Conservation (phyloP, 768 basidiomycete genomes). For the Tulasnella sp. region DNA sequence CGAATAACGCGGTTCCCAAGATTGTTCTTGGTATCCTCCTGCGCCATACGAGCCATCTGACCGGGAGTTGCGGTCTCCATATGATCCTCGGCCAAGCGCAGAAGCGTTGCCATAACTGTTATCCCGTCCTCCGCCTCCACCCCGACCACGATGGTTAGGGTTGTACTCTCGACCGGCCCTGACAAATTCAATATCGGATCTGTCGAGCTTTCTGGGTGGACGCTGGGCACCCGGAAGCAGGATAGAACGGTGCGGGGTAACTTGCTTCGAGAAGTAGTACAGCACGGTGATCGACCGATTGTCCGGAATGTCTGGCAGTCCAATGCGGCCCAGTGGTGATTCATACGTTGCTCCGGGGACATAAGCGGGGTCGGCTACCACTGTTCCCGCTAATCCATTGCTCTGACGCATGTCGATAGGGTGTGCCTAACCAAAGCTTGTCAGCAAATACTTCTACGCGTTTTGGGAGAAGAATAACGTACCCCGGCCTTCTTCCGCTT, state of each 20-base stretch:
- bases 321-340: slow-evolving; percentile 58
- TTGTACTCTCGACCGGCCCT: slow-evolving; percentile 41
- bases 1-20: slow-evolving; percentile 2
- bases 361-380: slow-evolving; percentile 79
- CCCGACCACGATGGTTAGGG: slow-evolving; percentile 33
- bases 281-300: slow-evolving; percentile 82
- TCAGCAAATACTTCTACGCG: neutral
- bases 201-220: slow-evolving; percentile 55
- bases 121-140: slow-evolving; percentile 32
- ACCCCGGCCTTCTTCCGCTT: slow-evolving; percentile 81
- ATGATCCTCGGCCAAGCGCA: slow-evolving; percentile 28
- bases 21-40: slow-evolving; percentile 38
- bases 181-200: slow-evolving; percentile 66
- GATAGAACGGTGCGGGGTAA: slow-evolving; percentile 77
- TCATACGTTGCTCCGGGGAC: slow-evolving; percentile 90
- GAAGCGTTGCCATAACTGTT: slow-evolving; percentile 13
- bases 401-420: slow-evolving; percentile 44
- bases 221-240: slow-evolving; percentile 69
- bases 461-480: neutral
- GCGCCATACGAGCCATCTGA: slow-evolving; percentile 41
- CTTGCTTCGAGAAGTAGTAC: slow-evolving; percentile 86
- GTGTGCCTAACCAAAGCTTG: neutral
- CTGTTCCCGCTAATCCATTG: slow-evolving; percentile 72
- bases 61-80: slow-evolving; percentile 10
- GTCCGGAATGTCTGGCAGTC: slow-evolving; percentile 73